A percentile compares a stretch with the other conserved stretches of the same genome.
phyloP scores from a whole-genome alignment of 2,329 filamentous ascomycete genomes.

The Phyllosticta citriasiana region DNA sequence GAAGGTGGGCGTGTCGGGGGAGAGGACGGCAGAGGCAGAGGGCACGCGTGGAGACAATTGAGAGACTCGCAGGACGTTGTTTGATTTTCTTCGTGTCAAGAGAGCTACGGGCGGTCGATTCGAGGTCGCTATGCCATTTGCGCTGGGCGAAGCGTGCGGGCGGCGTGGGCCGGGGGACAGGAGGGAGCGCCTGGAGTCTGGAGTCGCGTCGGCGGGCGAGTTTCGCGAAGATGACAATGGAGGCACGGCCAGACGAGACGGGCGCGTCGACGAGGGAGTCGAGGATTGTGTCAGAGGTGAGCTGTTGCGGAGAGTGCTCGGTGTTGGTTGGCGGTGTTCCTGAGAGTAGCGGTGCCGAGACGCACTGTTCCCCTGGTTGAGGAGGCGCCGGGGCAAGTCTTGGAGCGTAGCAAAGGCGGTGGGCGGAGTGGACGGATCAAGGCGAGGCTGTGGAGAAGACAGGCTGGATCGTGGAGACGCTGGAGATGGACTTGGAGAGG shows the following conservation, averaged over 20 bases:
- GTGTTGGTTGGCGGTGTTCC: background rate
- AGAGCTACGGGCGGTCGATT: slow-evolving; percentile 42
- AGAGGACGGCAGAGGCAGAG: slow-evolving; percentile 14
- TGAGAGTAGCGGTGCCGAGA: slow-evolving; percentile 8
- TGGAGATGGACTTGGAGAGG: background rate
- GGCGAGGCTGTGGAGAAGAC: background rate
- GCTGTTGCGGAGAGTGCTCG: background rate
- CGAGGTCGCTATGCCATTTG: slow-evolving; percentile 40
- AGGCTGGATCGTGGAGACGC: background rate
- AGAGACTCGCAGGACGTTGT: slow-evolving; percentile 17
- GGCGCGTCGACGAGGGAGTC: background rate
- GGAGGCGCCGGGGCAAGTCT: slow-evolving; percentile 1
- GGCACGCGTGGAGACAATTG: background rate
- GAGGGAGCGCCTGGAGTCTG: slow-evolving; percentile 6
- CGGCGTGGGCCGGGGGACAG: slow-evolving; percentile 22
- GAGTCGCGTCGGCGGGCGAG: background rate
- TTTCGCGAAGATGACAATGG: background rate
- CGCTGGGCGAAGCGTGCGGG: slow-evolving; percentile 39
- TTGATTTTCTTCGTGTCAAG: slow-evolving; percentile 31
- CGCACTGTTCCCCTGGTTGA: slow-evolving; percentile 8
- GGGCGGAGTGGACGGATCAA: background rate
- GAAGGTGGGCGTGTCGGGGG: slow-evolving; percentile 14
- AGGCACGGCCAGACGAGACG: background rate
- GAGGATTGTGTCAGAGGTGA: background rate
- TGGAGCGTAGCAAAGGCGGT: background rate